phyloP scores from a whole-genome alignment of 2,329 filamentous ascomycete species.

The Pseudogymnoascus sp. region DNA sequence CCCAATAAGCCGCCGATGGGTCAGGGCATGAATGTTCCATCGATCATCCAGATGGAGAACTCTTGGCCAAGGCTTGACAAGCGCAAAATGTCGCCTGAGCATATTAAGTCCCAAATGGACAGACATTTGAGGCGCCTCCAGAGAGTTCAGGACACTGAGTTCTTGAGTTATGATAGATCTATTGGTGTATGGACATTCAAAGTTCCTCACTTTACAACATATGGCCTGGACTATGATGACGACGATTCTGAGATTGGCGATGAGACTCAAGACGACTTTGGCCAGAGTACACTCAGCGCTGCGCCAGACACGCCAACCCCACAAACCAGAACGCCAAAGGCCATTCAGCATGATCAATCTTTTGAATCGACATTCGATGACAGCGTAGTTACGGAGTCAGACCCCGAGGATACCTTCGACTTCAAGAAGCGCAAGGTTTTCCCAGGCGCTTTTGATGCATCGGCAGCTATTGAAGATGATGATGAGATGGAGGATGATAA shows the following conservation, averaged over 20 bases:
- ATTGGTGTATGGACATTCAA: conserved; percentile 85
- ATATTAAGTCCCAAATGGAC: conserved; percentile 57
- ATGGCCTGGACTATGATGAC: conserved; percentile 68
- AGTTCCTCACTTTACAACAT: conserved; percentile 96
- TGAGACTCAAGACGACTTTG: conserved; percentile 36
- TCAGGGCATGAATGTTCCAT: conserved; percentile 85
- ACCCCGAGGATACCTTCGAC: conserved; percentile 30
- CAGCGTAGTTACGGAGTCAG: conserved; percentile 25
- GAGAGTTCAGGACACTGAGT: conserved; percentile 71
- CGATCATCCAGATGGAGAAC: conserved; percentile 79
- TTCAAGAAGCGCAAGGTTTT: conserved; percentile 39
- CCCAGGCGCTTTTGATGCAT: conserved; percentile 74
- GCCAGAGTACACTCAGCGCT: conserved; percentile 43
- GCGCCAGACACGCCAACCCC: conserved; percentile 38
- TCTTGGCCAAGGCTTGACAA: conserved; percentile 76
- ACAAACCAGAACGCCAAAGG: conserved; percentile 20
- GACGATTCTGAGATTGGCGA: conserved; percentile 58
- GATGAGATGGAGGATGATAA: conserved; percentile 39
- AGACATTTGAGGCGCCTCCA: conserved; percentile 80
- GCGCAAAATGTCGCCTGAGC: conserved; percentile 47
- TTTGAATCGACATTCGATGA: conserved; percentile 33
- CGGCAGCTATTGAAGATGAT: conserved; percentile 48
- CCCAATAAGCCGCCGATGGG: conserved; percentile 75
- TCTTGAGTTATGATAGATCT: conserved; percentile 69
- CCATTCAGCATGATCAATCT: conserved; percentile 21